phyloP scores from a whole-genome alignment of 192 early-diverging fungal species.

The Phlyctochytrium bullatum region DNA sequence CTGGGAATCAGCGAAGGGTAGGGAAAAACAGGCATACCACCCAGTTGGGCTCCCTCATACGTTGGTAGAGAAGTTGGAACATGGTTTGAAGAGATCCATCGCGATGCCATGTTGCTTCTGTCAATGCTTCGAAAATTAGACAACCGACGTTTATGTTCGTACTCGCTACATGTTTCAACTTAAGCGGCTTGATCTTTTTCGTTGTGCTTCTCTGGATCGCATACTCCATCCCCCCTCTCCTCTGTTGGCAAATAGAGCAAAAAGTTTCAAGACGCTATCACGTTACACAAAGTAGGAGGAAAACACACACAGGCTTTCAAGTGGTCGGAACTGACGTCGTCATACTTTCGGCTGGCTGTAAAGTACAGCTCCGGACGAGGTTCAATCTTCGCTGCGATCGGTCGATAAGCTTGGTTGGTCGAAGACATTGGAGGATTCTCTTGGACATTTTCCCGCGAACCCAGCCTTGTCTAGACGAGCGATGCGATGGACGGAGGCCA shows the following conservation, averaged over 20 bases:
- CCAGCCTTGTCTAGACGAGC: too few species aligned
- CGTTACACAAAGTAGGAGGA: background rate
- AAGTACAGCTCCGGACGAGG: too few species aligned
- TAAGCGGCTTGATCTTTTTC: conserved; percentile 46
- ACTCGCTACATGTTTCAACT: conserved; percentile 53
- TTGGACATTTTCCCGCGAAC: too few species aligned
- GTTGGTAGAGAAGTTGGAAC: conserved; percentile 43
- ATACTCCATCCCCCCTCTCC: conserved; percentile 33
- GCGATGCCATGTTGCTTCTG: conserved; percentile 32
- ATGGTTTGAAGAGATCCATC: conserved; percentile 45
- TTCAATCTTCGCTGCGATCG: too few species aligned
- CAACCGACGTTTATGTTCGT: conserved; percentile 1
- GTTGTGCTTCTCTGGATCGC: conserved; percentile 49
- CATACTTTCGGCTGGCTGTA: too few species aligned
- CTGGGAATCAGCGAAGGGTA: conserved; percentile 32
- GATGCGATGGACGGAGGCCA: too few species aligned
- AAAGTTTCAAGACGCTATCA: background rate
- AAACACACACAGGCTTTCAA: too few species aligned
- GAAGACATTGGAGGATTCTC: too few species aligned
- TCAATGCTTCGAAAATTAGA: conserved; percentile 27
- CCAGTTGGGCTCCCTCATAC: conserved; percentile 60
- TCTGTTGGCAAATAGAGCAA: too few species aligned
- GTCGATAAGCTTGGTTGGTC: too few species aligned
- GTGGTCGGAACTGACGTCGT: too few species aligned
- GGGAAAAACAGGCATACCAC: conserved; percentile 41